A percentile compares a stretch with the other conserved stretches of the same genome.
Conservation (phyloP, 352 stramenopile species). For the Phytopythium oedochilum region DNA sequence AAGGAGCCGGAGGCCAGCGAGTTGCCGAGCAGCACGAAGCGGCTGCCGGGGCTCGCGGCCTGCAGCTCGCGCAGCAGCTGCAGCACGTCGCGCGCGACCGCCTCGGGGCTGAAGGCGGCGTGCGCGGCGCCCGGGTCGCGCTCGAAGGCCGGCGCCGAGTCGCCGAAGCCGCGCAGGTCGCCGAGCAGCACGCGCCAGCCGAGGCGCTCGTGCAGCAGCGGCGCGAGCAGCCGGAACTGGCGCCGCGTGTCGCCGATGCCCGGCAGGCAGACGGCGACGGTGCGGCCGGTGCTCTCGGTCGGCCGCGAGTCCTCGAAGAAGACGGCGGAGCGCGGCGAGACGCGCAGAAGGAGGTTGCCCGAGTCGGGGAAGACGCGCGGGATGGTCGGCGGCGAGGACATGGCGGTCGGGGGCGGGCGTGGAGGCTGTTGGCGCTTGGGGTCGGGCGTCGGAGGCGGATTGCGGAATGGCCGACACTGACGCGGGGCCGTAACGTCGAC, state of each 20-base stretch:
- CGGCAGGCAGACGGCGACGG: slow-evolving; percentile 28
- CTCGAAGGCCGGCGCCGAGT: slow-evolving; percentile 23
- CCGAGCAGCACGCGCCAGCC: slow-evolving; percentile 25
- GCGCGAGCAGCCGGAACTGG: slow-evolving; percentile 33
- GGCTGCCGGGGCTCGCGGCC: slow-evolving; percentile 8
- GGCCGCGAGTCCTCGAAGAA: slow-evolving; percentile 40
- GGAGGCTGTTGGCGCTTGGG: too few relatives aligned
- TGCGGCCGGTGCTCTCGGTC: slow-evolving; percentile 6
- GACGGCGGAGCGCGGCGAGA: slow-evolving; percentile 10
- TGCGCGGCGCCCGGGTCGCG: slow-evolving; percentile 6
- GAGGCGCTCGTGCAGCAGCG: slow-evolving; percentile 27
- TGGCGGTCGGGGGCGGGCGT: too few relatives aligned
- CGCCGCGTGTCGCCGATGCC: slow-evolving; percentile 37
- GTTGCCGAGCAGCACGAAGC: slow-evolving; percentile 34
- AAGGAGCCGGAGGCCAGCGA: slow-evolving; percentile 31
- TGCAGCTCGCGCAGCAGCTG: slow-evolving; percentile 21
- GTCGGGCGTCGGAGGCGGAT: too few relatives aligned
- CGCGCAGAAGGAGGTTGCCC: slow-evolving; percentile 11
- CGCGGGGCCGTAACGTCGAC: too few relatives aligned
- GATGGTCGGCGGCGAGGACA: slow-evolving; percentile 1
- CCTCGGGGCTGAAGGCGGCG: slow-evolving; percentile 25
- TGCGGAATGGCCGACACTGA: too few relatives aligned
- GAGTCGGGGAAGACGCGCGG: slow-evolving; percentile 22
- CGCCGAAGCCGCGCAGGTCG: slow-evolving; percentile 38
- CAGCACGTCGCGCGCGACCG: slow-evolving; percentile 19